A percentile compares a stretch with the other conserved stretches of the same genome.
These are phyloP conservation scores for Juglanconis juglandina DNA, from an alignment of 2,329 filamentous ascomycete species.

Conservation along the genomic window DNA sequence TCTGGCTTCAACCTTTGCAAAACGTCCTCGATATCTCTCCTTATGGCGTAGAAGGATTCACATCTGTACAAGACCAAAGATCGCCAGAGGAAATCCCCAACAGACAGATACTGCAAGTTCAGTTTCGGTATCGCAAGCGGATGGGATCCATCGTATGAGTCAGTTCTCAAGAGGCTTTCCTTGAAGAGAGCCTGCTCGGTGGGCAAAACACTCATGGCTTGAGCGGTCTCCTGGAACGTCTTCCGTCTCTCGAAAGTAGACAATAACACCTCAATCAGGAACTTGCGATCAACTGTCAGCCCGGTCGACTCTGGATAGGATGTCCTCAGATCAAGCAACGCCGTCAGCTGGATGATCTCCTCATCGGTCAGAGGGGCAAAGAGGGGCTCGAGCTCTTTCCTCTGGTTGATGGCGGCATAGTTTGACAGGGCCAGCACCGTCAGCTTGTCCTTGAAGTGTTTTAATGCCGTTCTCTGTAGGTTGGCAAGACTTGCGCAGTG, in stretches of 20 bases:
- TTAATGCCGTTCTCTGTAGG: conserved; percentile 74
- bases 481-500: conserved; percentile 76
- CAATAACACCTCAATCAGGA: conserved; percentile 69
- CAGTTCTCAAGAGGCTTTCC: conserved; percentile 71
- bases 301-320: conserved; percentile 72
- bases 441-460: conserved; percentile 83
- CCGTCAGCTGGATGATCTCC: conserved; percentile 68
- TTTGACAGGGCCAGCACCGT: conserved; percentile 91
- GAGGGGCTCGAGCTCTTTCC: conserved; percentile 73
- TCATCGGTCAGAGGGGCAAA: conserved; percentile 69
- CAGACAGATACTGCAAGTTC: conserved; percentile 90
- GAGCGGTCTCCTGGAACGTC: conserved; percentile 77
- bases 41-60: conserved; percentile 90
- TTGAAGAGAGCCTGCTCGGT: conserved; percentile 83
- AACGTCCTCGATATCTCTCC: conserved; percentile 82
- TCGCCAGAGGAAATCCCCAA: conserved; percentile 96
- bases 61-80: conserved; percentile 84
- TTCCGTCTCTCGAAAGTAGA: conserved; percentile 71
- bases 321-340: conserved; percentile 72
- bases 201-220: conserved; percentile 71
- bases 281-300: conserved; percentile 60
- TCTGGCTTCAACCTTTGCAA: conserved; percentile 76
- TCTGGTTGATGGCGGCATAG: conserved; percentile 79
- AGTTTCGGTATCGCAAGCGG: conserved; percentile 90
- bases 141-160: conserved; percentile 80